Evolutionary conservation across 2,329 filamentous ascomycete species (phyloP), one percentile per base, ranked within the genome.

Genomic region (Epichloe elymi): DNA sequence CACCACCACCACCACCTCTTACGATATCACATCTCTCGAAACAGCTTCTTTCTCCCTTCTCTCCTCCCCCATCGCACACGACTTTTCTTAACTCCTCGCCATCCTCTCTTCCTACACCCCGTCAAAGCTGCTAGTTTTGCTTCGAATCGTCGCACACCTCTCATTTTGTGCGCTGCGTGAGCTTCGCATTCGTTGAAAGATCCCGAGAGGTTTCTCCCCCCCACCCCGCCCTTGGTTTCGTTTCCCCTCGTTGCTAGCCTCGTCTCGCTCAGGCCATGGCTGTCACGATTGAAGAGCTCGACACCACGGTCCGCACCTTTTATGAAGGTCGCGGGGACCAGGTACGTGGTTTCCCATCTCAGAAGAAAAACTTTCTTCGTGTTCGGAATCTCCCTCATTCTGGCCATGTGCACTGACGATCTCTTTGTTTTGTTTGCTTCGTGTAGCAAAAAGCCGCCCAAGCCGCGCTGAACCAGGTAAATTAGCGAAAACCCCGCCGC

Each of bases 261-360:
- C 61, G 50, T 55, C 61, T 61, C 60, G 56, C 57, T 51, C 60
- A 73, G 47, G 45, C 67, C 69, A 84, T 84, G 81, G 74, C 80
- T 67, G 74, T 80, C 67, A 75, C 86, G 64, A 91, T 98, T 71
- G 82, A 86, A 70, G 93, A 98, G 82, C 83, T 98, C 75, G 93
- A 98, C 80, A 84, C 78, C 70, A 93, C 89, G 60, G 91, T 97
- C 78, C 90, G 87, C 69, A 83, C 88, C 74, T 97, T 73, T 73
- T 98, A 95, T 66, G 91, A 97, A 74, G 90, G 90, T 67, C 86
- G 91, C 70, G 93, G 93, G 62, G 88, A 96, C 55, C 80, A 89
- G 76, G 89, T 95, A 76, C 63, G 83, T 72, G 55, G 50, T 39
- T 20, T 41, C 33, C n/a, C 14, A 3, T 42, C 26, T 12, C 7